phyloP scores from a whole-genome alignment of 2,329 filamentous ascomycete species.

The Ophiostoma montium region DNA sequence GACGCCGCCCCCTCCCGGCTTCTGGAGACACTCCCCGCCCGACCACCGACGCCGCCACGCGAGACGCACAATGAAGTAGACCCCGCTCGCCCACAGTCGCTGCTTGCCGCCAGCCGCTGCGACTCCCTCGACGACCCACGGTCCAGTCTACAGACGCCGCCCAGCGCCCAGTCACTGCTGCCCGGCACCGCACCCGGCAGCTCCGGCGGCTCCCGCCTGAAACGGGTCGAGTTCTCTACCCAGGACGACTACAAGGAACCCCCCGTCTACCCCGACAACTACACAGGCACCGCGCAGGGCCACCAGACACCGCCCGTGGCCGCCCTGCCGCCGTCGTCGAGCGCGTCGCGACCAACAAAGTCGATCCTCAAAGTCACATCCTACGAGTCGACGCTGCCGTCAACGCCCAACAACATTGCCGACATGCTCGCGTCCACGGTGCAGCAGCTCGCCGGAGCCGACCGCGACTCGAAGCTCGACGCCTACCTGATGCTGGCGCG shows the following conservation, averaged over 20 bases:
- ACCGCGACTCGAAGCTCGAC: constrained; percentile 62
- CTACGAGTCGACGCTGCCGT: constrained; percentile 21
- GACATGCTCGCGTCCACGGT: constrained; percentile 77
- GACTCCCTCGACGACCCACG: constrained; percentile 28
- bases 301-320: constrained; percentile 18
- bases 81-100: constrained; percentile 21
- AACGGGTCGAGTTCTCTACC: constrained; percentile 43
- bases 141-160: constrained; percentile 36
- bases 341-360: constrained; percentile 34
- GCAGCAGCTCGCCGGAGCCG: constrained; percentile 63
- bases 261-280: constrained; percentile 23
- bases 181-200: constrained; percentile 10
- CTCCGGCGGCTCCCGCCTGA: constrained; percentile 33
- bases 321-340: constrained; percentile 20
- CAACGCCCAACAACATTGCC: constrained; percentile 43
- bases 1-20: constrained; percentile 23
- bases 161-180: constrained; percentile 31
- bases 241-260: constrained; percentile 43
- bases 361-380: constrained; percentile 64
- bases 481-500: constrained; percentile 71
- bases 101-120: constrained; percentile 15
- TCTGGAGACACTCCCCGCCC: constrained; percentile 39
- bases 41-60: constrained; percentile 55
- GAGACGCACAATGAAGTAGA: constrained; percentile 30
- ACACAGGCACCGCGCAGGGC: not conserved